Evolutionary conservation across 2,329 filamentous ascomycete genomes (phyloP).

Genomic region (Pseudogymnoascus sp.): DNA sequence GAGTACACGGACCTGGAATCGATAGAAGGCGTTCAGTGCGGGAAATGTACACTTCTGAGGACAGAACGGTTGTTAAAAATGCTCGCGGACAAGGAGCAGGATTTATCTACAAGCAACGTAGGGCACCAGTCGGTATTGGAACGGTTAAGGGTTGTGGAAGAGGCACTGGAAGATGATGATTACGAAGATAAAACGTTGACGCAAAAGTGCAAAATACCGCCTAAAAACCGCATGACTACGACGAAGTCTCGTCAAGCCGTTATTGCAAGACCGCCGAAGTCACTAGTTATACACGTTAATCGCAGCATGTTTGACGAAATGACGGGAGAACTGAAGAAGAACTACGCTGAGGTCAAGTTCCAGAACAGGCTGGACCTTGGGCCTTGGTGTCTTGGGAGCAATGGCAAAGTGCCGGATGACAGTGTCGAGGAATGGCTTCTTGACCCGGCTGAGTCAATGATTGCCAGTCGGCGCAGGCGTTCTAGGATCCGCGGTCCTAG

Average conservation of each 20-base stretch:
- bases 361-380: conserved; percentile 67
- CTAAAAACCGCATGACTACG: conserved; percentile 62
- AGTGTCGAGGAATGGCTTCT: conserved; percentile 59
- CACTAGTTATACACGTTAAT: conserved; percentile 81
- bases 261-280: conserved; percentile 72
- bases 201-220: conserved; percentile 57
- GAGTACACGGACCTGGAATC: conserved; percentile 77
- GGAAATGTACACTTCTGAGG: conserved; percentile 76
- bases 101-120: conserved; percentile 7
- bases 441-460: conserved; percentile 66
- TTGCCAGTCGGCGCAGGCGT: conserved; percentile 46
- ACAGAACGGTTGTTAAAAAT: conserved; percentile 41
- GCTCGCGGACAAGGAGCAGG: conserved; percentile 32
- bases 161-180: conserved; percentile 70
- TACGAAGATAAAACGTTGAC: conserved; percentile 64
- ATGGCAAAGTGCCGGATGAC: conserved; percentile 18
- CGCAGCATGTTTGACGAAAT: conserved; percentile 82
- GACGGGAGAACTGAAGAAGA: conserved; percentile 76
- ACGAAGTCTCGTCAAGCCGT: conserved; percentile 89
- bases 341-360: conserved; percentile 71
- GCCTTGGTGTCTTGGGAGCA: conserved; percentile 74
- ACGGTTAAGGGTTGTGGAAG: conserved; percentile 59
- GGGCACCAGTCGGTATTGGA: conserved; percentile 32
- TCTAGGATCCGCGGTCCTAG: conserved; percentile 50
- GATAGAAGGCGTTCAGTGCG: conserved; percentile 85